phyloP scores from a whole-genome alignment of 2,329 filamentous ascomycete genomes.

The Ceratocystis harringtonii region DNA sequence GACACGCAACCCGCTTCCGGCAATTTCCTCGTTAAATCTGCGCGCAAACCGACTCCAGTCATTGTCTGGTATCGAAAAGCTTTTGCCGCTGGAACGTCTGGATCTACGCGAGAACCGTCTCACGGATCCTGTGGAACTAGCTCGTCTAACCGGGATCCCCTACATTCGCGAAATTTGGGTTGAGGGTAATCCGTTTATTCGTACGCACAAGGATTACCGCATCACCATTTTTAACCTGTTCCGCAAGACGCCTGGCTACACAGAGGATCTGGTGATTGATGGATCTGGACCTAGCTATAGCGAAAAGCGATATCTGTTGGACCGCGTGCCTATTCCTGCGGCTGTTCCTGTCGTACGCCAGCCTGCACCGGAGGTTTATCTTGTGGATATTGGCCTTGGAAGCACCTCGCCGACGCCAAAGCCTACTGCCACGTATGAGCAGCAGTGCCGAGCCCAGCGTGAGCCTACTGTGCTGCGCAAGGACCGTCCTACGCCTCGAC shows the following conservation, averaged over 20 bases:
- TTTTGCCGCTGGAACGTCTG: conserved; percentile 75
- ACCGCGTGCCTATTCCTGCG: conserved; percentile 61
- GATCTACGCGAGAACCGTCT: conserved; percentile 84
- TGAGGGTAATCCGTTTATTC: conserved; percentile 78
- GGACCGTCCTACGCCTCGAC: conserved; percentile 38
- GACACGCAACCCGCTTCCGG: conserved; percentile 70
- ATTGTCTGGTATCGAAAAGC: conserved; percentile 75
- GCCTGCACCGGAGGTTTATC: conserved; percentile 43
- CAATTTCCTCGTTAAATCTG: conserved; percentile 84
- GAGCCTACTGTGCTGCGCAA: conserved; percentile 35
- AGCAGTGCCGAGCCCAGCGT: conserved; percentile 18
- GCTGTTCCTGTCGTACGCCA: conserved; percentile 66
- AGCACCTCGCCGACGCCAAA: conserved; percentile 34
- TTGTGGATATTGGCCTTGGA: conserved; percentile 37
- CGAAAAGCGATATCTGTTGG: conserved; percentile 71
- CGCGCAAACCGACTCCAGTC: conserved; percentile 76
- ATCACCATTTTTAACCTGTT: conserved; percentile 94
- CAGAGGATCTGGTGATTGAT: conserved; percentile 82
- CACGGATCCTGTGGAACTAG: conserved; percentile 80
- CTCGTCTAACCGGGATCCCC: conserved; percentile 75
- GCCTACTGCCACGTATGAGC: conserved; percentile 37
- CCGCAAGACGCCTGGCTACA: conserved; percentile 74
- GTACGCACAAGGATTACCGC: conserved; percentile 71
- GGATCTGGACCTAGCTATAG: conserved; percentile 66
- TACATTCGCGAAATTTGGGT: conserved; percentile 90